Conservation (phyloP, 768 basidiomycete species). For the Hemileccinum rubropunctum region DNA sequence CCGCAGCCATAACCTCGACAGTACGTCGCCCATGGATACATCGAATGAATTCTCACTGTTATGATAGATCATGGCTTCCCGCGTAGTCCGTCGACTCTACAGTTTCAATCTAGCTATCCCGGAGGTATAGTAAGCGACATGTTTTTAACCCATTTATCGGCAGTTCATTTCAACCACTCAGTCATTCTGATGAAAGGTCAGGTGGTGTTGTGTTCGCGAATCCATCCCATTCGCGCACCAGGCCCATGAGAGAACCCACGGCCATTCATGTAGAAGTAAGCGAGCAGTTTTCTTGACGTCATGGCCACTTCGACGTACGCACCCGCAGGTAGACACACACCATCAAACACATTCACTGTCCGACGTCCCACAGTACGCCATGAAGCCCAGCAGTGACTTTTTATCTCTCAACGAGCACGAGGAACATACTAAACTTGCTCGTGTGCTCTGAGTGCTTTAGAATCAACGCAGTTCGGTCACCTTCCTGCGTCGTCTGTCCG, state of each 20-base stretch:
- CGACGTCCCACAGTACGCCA: slow-evolving; percentile 21
- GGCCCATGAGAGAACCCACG: slow-evolving; percentile 15
- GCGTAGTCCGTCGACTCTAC: slow-evolving; percentile 57
- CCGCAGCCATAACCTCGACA: slow-evolving; percentile 54
- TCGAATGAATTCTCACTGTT: background rate
- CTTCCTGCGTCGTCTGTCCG: background rate
- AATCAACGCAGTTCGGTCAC: background rate
- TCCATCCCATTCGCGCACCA: slow-evolving; percentile 14
- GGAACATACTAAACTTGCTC: slow-evolving; percentile 13
- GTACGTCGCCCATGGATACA: slow-evolving; percentile 22
- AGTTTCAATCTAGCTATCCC: slow-evolving; percentile 38
- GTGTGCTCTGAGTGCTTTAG: slow-evolving; percentile 9
- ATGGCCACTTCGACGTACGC: slow-evolving; percentile 2
- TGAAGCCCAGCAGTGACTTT: slow-evolving; percentile 24
- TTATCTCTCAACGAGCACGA: slow-evolving; percentile 22
- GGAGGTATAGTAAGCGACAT: slow-evolving; percentile 30
- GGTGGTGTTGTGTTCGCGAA: slow-evolving; percentile 16
- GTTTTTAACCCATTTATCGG: background rate
- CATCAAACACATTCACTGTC: slow-evolving; percentile 23
- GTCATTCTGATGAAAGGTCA: slow-evolving; percentile 21
- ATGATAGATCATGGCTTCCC: slow-evolving; percentile 53
- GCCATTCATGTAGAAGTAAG: slow-evolving; percentile 36
- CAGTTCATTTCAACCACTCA: slow-evolving; percentile 3
- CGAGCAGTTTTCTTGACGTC: background rate
- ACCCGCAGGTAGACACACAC: slow-evolving; percentile 29